Conservation (phyloP, 176 grass and related monocot species). For the Oryza nivara region DNA sequence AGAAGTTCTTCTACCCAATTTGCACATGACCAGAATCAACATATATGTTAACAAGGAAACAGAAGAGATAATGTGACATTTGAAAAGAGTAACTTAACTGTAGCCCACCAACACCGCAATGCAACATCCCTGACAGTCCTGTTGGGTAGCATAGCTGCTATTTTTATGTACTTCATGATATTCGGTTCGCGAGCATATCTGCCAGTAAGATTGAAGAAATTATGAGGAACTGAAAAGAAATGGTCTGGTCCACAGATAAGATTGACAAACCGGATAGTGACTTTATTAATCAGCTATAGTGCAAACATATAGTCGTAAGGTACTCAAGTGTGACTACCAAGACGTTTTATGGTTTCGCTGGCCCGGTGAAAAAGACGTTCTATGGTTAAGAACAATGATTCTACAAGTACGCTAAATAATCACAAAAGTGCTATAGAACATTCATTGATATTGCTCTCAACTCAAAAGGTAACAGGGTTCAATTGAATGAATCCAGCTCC, state of each 20-base stretch:
- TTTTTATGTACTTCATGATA: constrained; percentile 98
- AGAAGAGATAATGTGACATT: constrained; percentile 1
- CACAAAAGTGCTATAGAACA: constrained; percentile 10
- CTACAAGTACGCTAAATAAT: constrained; percentile 19
- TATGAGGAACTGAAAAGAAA: constrained; percentile 21
- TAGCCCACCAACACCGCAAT: constrained; percentile 75
- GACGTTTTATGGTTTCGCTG: background rate
- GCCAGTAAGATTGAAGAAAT: constrained; percentile 38
- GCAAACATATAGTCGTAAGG: constrained; percentile 16
- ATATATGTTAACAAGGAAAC: background rate
- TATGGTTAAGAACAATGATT: constrained; percentile 8
- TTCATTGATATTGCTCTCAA: constrained; percentile 17
- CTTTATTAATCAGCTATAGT: constrained; percentile 19
- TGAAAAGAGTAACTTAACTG: constrained; percentile 69
- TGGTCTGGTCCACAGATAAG: background rate
- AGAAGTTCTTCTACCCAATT: background rate
- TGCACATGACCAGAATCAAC: constrained; percentile 5
- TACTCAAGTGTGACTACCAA: constrained; percentile 15
- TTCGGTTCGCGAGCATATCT: constrained; percentile 80
- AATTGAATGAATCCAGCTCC: constrained; percentile 32
- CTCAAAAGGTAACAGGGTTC: constrained; percentile 25
- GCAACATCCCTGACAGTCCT: constrained; percentile 97
- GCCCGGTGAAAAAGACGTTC: background rate
- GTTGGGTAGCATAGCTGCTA: constrained; percentile 84
- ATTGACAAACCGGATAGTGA: constrained; percentile 1